These are phyloP conservation scores for Hypoxylon cercidicola DNA, from an alignment of 495 filamentous ascomycete genomes.

Conservation along the genomic window DNA sequence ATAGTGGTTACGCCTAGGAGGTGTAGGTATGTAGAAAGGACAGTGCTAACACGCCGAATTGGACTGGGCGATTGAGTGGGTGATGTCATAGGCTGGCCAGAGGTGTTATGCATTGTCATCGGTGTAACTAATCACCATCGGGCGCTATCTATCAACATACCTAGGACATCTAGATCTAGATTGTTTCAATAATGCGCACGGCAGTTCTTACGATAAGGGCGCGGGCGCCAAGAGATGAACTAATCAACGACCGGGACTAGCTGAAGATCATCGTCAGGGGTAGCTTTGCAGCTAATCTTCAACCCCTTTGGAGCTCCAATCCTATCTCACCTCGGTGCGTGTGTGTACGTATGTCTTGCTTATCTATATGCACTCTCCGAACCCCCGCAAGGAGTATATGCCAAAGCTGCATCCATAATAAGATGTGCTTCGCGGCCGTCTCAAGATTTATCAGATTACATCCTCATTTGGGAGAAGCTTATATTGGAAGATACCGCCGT, in stretches of 20 bases:
- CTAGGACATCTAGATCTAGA: no score
- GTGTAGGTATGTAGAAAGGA: no score
- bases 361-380: constrained; percentile 35
- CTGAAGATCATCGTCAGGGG: constrained; percentile 29
- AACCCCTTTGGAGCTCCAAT: constrained; percentile 15
- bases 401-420: constrained; percentile 1
- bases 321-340: neutral
- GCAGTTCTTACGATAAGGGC: constrained; percentile 20
- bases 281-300: constrained; percentile 8
- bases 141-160: constrained; percentile 20
- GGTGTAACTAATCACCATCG: constrained; percentile 11
- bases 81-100: constrained; percentile 4
- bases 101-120: constrained; percentile 32
- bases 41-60: neutral
- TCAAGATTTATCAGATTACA: constrained; percentile 4
- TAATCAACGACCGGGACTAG: constrained; percentile 7
- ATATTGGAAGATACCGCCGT: neutral
- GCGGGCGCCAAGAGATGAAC: constrained; percentile 20
- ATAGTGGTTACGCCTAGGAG: no score
- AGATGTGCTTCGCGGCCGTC: neutral
- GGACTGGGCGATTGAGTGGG: neutral
- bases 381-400: constrained; percentile 29
- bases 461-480: neutral
- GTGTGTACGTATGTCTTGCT: constrained; percentile 9
- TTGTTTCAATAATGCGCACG: constrained; percentile 19